Evolutionary conservation across 352 stramenopile species (phyloP).

Genomic region (Globisporangium parvum): DNA sequence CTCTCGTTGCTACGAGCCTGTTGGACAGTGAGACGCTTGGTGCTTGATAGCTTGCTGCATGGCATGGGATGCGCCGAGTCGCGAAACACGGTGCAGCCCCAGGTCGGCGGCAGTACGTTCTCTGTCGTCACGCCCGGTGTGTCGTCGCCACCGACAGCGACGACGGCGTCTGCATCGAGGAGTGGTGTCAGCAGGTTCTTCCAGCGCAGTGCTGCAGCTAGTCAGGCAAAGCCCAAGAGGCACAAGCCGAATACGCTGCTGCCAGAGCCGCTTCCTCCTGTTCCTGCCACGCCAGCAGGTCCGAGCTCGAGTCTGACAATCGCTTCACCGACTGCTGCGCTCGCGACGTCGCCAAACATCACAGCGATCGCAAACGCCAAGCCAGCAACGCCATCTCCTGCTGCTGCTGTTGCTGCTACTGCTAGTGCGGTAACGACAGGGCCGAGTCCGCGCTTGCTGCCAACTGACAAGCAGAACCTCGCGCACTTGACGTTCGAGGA

Average conservation of each 20-base stretch:
- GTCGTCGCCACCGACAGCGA: not conserved
- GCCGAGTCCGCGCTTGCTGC: slow-evolving; percentile 4
- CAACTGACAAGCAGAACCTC: slow-evolving; percentile 10
- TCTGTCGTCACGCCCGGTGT: slow-evolving; percentile 16
- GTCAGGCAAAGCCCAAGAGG: slow-evolving; percentile 9
- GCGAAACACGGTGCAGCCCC: slow-evolving; percentile 38
- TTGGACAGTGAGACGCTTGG: not conserved
- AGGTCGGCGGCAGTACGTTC: slow-evolving; percentile 14
- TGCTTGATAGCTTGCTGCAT: slow-evolving; percentile 3
- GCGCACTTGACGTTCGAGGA: slow-evolving; percentile 29
- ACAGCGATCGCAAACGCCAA: slow-evolving; percentile 9
- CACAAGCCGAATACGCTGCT: slow-evolving; percentile 35
- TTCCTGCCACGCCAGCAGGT: not conserved
- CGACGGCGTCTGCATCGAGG: not conserved
- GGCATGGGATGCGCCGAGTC: slow-evolving; percentile 41
- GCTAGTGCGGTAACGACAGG: not conserved
- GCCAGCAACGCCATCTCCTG: not conserved
- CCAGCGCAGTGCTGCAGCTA: slow-evolving; percentile 3
- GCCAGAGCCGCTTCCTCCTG: slow-evolving; percentile 19
- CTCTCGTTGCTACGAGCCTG: not conserved
- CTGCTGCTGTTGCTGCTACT: not conserved
- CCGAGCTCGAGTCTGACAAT: not conserved
- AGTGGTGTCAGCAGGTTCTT: slow-evolving; percentile 2
- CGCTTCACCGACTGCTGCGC: not conserved
- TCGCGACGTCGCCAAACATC: slow-evolving; percentile 1